A percentile compares a stretch with the other conserved stretches of the same genome.
Evolutionary conservation across 495 filamentous ascomycete species (phyloP).

Genomic region (Lasiosphaeria ovina): DNA sequence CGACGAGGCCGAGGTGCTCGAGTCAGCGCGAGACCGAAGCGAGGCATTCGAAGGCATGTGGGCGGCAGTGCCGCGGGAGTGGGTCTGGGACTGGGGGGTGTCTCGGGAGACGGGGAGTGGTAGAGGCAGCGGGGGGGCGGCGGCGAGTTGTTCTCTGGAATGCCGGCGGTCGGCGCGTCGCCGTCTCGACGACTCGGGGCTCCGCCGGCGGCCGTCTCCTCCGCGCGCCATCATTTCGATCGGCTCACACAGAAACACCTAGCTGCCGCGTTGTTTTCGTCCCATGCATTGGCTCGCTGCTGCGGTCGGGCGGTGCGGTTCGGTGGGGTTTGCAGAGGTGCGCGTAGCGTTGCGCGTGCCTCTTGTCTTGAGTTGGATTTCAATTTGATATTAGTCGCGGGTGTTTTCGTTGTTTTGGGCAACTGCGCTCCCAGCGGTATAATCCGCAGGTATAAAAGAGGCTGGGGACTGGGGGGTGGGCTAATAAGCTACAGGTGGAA

Average conservation of each 20-base stretch:
- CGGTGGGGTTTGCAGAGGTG: slow-evolving; percentile 4
- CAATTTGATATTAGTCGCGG: no score
- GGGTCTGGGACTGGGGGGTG: slow-evolving; percentile 29
- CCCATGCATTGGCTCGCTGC: slow-evolving; percentile 25
- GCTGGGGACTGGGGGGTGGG: no score
- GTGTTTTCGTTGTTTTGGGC: no score
- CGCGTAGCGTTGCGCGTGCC: background rate
- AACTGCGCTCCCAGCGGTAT: no score
- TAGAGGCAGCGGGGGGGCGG: slow-evolving; percentile 16
- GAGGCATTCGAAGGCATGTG: slow-evolving; percentile 33
- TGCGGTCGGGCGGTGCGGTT: slow-evolving; percentile 7
- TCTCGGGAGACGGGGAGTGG: no score
- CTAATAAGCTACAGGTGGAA: no score
- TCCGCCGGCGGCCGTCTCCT: slow-evolving; percentile 46
- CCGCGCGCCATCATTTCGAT: slow-evolving; percentile 33
- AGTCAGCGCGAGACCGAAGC: slow-evolving; percentile 36
- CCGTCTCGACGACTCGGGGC: slow-evolving; percentile 48
- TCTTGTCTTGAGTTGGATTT: no score
- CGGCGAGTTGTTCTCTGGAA: slow-evolving; percentile 46
- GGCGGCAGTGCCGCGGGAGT: slow-evolving; percentile 28
- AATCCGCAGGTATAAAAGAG: no score
- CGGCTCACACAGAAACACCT: background rate
- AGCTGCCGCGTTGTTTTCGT: slow-evolving; percentile 12
- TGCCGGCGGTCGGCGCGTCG: slow-evolving; percentile 47
- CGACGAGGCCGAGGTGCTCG: slow-evolving; percentile 39